Base-by-base conservation (phyloP, 108 stramenopile species). In the Pseudonitzschia multiseries region DNA sequence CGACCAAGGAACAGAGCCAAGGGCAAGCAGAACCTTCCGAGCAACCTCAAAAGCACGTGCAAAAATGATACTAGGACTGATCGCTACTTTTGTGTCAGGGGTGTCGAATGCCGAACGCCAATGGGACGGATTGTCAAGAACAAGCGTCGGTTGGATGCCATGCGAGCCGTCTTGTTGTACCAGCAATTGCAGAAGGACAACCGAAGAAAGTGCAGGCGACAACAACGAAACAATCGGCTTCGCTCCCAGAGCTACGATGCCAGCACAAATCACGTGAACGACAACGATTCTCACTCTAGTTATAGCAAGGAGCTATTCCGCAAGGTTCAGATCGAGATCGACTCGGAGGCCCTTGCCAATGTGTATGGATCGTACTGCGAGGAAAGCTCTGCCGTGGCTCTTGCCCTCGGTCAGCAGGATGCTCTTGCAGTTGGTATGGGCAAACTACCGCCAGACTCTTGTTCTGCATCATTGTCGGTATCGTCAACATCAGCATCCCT, bases 141-240 rank as follows among this genome's bases (percentile, higher is more conserved):
- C 54, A 56, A 56, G 54, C 54, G 54, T 26, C 54, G 54, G 20
- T 26, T 56, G 10, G 54, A 56, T 20, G 54, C 54, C 5, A 56
- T 56, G 54, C 54, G 54, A 26, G 54, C 26, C 54, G 54, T 56
- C 54, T 12, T 56, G 24, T 56, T 56, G 54, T 56, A 56, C 54
- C 54, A 56, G 24, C 22, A 56, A 1, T 20, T 56, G 54, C 54
- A 56, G 10, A 56, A 26, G 10, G 4, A 24, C 21, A 22, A 24
- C 54, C 54, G 22, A 26, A 22, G 36, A 2, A 36, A 56, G 22
- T 22, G 21, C 46, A 48, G 36, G 46, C 46, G 12, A 26, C 54
- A 26, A 20, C 26, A 26, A 22, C 54, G 20, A 56, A 22, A 51
- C n/a, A n/a, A 4, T n/a, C n/a, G 50, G 20, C 17, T n/a, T 10